Conservation (phyloP, 331 rosid genomes). For the Erythrophleum ivorense region DNA sequence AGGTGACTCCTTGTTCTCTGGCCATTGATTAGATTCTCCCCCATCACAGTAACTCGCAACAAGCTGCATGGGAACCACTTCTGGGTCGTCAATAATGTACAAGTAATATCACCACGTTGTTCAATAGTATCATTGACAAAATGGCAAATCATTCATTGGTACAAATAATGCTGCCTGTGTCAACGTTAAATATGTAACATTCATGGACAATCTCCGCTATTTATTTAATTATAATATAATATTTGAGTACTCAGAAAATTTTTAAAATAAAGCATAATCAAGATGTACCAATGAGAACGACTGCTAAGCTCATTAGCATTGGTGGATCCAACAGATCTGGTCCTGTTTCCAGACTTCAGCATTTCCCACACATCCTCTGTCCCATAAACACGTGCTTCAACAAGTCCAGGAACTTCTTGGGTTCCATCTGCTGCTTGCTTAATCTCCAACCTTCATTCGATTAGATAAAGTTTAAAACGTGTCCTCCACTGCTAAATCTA, state of each 20-base stretch:
- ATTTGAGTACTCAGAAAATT: conserved; percentile 1
- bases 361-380: conserved; percentile 85
- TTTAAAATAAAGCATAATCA: background rate
- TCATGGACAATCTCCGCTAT: background rate
- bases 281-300: conserved; percentile 90
- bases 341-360: conserved; percentile 79
- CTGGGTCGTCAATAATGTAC: conserved; percentile 30
- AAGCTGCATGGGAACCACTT: conserved; percentile 59
- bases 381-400: conserved; percentile 72
- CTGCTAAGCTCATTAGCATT: conserved; percentile 94
- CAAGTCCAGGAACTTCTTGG: conserved; percentile 94
- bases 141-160: conserved; percentile 1
- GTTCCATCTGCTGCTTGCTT: conserved; percentile 71
- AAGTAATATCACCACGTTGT: background rate
- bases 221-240: conserved; percentile 7
- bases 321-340: conserved; percentile 96
- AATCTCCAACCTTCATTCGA: conserved; percentile 58
- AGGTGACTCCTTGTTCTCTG: conserved; percentile 89
- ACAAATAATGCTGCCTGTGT: background rate
- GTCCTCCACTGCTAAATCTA: conserved; percentile 19
- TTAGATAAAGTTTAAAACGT: conserved; percentile 22
- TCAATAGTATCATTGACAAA: conserved; percentile 10
- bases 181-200: conserved; percentile 8
- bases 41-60: conserved; percentile 84
- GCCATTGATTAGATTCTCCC: conserved; percentile 78